Percentiles rank a stretch among this genome's conserved stretches.
Evolutionary conservation across 495 filamentous ascomycete species (phyloP).

Genomic region (Pseudotulostoma volvatum): DNA sequence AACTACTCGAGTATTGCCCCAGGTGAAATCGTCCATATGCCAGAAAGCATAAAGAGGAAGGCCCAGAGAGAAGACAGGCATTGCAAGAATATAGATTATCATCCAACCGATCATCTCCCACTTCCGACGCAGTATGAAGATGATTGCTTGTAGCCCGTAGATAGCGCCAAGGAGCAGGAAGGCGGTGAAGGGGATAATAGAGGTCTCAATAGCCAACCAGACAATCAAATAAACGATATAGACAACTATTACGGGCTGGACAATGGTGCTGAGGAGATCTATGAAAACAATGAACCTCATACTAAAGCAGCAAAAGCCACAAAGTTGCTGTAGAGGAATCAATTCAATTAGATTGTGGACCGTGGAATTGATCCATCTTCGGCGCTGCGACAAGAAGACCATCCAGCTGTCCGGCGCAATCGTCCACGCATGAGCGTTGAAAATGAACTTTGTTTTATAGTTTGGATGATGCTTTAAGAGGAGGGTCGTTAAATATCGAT

Average conservation of each 20-base stretch:
- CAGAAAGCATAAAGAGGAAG: constrained; percentile 95
- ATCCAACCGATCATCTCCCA: constrained; percentile 99
- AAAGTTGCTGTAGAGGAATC: constrained; percentile 81
- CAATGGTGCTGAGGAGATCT: constrained; percentile 78
- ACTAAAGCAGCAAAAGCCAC: constrained; percentile 98
- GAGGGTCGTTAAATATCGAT: constrained; percentile 90
- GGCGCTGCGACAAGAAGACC: constrained; percentile 93
- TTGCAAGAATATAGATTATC: constrained; percentile 83
- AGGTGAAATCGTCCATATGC: constrained; percentile 99
- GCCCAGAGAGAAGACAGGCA: constrained; percentile 81
- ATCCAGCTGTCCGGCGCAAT: constrained; percentile 85
- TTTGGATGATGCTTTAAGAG: constrained; percentile 82
- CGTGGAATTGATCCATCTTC: constrained; percentile 98
- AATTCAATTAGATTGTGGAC: constrained; percentile 96
- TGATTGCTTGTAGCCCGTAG: constrained; percentile 92
- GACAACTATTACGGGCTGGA: constrained; percentile 81
- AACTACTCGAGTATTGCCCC: constrained; percentile 93
- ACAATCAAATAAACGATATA: constrained; percentile 86
- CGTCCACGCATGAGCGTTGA: constrained; percentile 83
- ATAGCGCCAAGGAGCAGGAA: constrained; percentile 85
- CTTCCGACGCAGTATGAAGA: constrained; percentile 88
- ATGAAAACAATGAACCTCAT: constrained; percentile 98
- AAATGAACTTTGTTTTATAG: constrained; percentile 97
- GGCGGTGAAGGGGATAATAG: constrained; percentile 59
- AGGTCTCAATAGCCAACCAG: constrained; percentile 41